Evolutionary conservation across 176 grass and related monocot species (phyloP), one percentile per base, ranked within the genome.

Genomic region (Ampelocalamus luodianensis): DNA sequence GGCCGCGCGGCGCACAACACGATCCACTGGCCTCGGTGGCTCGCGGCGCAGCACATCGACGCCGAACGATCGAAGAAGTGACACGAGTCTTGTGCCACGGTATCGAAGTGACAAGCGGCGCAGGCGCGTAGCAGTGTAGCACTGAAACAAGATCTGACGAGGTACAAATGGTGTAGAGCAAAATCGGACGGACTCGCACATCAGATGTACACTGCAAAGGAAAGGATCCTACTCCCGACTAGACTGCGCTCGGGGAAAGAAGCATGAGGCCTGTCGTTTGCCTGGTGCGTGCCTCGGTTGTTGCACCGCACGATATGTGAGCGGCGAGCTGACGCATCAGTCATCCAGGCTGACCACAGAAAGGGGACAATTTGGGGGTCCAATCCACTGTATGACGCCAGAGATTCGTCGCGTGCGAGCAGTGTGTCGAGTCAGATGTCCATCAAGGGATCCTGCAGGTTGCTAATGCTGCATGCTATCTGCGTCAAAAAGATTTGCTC

Each of bases 401-500:
- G 34, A 36, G 46, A 44, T 80, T 36, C 60, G 69, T 76, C 67
- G 49, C 70, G 71, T 67, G 59, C 8, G 68, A 27, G n/a, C 23
- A 74, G 26, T 32, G 17, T 4, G 55, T 29, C 5, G 46, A 68
- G 78, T 29, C 61, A 59, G 68, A 55, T 58, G 37, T 16, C 56
- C 39, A 78, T 48, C 64, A 15, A 12, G 22, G 58, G 59, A 74
- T 87, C 61, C 24, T 48, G 68, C 64, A 55, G 8, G 27, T 24
- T 71, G 79, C n/a, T n/a, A n/a, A n/a, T n/a, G n/a, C 72, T 26
- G 29, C 14, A 58, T 49, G 26, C n/a, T 45, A 55, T 65, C 43
- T 13, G 82, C 69, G 40, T 89, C 82, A 61, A 85, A 49, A 49
- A 60, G 70, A 85, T 89, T 55, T 79, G 75, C 34, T 76, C 76